Conservation (phyloP, 345 rosid species). For the Populus ilicifolia region DNA sequence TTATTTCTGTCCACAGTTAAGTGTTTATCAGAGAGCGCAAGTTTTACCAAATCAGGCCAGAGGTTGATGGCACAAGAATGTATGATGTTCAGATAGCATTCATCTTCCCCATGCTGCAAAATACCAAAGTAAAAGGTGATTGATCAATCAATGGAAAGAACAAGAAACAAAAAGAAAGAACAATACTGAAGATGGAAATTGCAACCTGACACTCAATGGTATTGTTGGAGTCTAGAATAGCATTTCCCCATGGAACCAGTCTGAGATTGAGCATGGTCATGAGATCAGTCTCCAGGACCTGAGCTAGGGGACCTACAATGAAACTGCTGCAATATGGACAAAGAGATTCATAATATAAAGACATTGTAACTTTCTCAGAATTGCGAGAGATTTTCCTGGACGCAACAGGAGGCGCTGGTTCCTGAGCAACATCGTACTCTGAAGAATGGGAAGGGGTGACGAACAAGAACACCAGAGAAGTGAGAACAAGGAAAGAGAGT, state of each 20-base stretch:
- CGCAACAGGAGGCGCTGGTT: background rate
- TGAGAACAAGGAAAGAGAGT: slow-evolving; percentile 7
- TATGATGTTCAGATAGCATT: background rate
- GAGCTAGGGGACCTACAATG: slow-evolving; percentile 29
- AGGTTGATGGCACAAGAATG: background rate
- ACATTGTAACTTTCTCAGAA: slow-evolving; percentile 7
- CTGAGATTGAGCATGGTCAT: slow-evolving; percentile 39
- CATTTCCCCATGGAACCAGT: slow-evolving; percentile 54
- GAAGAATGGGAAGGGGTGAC: slow-evolving; percentile 6
- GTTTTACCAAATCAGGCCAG: slow-evolving; percentile 6
- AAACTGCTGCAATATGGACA: slow-evolving; percentile 46
- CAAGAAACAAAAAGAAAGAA: background rate
- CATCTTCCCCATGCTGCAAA: slow-evolving; percentile 3
- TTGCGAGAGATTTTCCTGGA: background rate
- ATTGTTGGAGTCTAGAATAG: slow-evolving; percentile 20
- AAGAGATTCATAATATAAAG: slow-evolving; percentile 42
- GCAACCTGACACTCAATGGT: slow-evolving; percentile 44
- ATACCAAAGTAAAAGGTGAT: background rate
- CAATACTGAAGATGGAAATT: background rate
- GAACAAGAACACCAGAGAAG: slow-evolving; percentile 12
- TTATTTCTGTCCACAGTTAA: background rate
- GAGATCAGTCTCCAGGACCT: slow-evolving; percentile 30
- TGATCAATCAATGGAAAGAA: background rate
- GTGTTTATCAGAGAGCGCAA: background rate
- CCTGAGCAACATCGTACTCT: background rate